A percentile compares a stretch with the other conserved stretches of the same genome.
phyloP scores from a whole-genome alignment of 2,329 filamentous ascomycete genomes.

The Curvularia spicifera region DNA sequence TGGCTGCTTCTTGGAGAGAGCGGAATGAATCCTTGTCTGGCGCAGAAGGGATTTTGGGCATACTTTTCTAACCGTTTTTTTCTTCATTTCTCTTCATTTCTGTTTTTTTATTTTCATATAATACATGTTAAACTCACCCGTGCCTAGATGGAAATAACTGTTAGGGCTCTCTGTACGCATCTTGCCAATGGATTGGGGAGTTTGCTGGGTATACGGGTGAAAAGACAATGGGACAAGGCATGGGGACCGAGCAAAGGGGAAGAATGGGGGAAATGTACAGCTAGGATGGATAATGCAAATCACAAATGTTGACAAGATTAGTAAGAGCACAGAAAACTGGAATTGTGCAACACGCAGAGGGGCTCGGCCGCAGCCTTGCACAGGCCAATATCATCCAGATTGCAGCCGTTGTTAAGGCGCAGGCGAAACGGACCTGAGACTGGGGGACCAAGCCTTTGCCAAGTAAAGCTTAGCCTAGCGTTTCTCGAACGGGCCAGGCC shows the following conservation, averaged over 20 bases:
- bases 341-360: not conserved
- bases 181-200: not conserved
- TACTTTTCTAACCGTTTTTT: not conserved
- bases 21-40: not conserved
- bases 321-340: not conserved
- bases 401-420: not conserved
- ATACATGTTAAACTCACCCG: not conserved
- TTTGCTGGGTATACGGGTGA: not conserved
- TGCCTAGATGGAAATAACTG: not conserved
- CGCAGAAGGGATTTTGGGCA: not conserved
- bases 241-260: not conserved
- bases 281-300: conserved; percentile 2
- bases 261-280: not conserved
- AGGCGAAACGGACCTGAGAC: not conserved
- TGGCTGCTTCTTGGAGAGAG: not conserved
- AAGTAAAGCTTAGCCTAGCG: conserved; percentile 27
- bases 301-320: not conserved
- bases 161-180: not conserved
- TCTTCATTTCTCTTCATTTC: not conserved
- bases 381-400: not conserved
- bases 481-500: conserved; percentile 2
- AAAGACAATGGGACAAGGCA: not conserved
- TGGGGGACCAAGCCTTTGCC: conserved; percentile 29
- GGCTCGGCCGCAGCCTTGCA: not conserved
- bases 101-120: not conserved